phyloP scores from a whole-genome alignment of 2,329 filamentous ascomycete genomes.

The Tolypocladium paradoxum region DNA sequence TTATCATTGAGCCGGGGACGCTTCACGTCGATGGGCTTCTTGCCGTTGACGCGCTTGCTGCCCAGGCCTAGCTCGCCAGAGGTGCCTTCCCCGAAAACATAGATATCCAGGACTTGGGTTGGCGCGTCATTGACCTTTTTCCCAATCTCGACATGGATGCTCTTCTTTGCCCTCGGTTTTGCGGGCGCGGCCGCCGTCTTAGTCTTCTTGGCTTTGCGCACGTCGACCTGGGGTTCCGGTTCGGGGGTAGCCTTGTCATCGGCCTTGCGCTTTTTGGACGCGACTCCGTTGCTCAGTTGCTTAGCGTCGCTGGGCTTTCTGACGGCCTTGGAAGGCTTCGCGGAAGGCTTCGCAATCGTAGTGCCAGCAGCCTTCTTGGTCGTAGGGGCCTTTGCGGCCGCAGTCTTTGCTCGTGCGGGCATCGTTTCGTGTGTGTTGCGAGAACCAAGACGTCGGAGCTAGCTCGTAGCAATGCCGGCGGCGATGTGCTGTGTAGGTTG shows the following conservation, averaged over 20 bases:
- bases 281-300: conserved; percentile 11
- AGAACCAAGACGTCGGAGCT: not conserved
- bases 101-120: conserved; percentile 56
- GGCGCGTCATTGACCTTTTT: conserved; percentile 28
- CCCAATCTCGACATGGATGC: not conserved
- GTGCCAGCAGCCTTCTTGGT: conserved; percentile 14
- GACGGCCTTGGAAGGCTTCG: conserved; percentile 11
- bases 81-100: conserved; percentile 69
- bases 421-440: conserved; percentile 12
- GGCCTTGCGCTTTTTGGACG: conserved; percentile 15
- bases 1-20: conserved; percentile 73
- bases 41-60: conserved; percentile 45
- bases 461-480: not conserved
- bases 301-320: conserved; percentile 14
- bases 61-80: conserved; percentile 79
- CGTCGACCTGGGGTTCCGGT: conserved; percentile 6
- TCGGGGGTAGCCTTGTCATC: conserved; percentile 4
- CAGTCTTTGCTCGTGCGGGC: conserved; percentile 18
- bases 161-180: conserved; percentile 8
- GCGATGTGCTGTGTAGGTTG: not conserved
- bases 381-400: conserved; percentile 13
- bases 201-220: conserved; percentile 44
- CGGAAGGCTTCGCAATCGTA: conserved; percentile 6
- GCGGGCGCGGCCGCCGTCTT: conserved; percentile 27
- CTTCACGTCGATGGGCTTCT: conserved; percentile 63